Percentiles rank a stretch among this genome's conserved stretches.
These are phyloP conservation scores for Piper longum DNA, from an alignment of 164 flowering plant genomes.

Conservation along the genomic window DNA sequence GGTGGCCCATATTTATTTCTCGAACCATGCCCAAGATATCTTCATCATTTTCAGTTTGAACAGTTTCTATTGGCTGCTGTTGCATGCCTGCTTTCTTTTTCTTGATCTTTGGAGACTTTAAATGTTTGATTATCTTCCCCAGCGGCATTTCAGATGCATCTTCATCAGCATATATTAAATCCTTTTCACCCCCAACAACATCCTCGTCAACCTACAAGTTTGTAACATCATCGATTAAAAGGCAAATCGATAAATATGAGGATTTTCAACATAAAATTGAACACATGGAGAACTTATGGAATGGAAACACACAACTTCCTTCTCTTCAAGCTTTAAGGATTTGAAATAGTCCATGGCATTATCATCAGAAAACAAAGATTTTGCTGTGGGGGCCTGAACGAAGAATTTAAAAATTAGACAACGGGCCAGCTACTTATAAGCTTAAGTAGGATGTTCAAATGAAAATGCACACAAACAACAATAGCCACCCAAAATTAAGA, in stretches of 20 bases:
- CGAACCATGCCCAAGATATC: conserved; percentile 79
- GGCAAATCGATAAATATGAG: background rate
- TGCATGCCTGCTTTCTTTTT: conserved; percentile 23
- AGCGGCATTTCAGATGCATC: conserved; percentile 79
- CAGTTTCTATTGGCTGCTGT: conserved; percentile 25
- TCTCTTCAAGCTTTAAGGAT: conserved; percentile 46
- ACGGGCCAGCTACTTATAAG: too few species aligned
- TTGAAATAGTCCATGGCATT: conserved; percentile 50
- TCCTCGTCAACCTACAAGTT: conserved; percentile 33
- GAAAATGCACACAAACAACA: too few species aligned
- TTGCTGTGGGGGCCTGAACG: conserved; percentile 31
- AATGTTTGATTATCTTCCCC: conserved; percentile 53
- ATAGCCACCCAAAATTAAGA: too few species aligned
- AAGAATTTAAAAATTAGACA: background rate
- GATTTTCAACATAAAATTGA: background rate
- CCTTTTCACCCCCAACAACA: conserved; percentile 25
- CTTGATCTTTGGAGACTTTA: conserved; percentile 51
- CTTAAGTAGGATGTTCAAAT: too few species aligned
- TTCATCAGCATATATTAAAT: conserved; percentile 33
- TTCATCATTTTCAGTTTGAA: conserved; percentile 33
- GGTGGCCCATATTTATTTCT: conserved; percentile 63
- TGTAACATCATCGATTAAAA: conserved; percentile 3
- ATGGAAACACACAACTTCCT: conserved; percentile 27
- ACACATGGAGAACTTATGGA: background rate
- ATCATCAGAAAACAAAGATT: conserved; percentile 76